Conservation (phyloP, 106 monocot species). For the Amphibolis antarctica region DNA sequence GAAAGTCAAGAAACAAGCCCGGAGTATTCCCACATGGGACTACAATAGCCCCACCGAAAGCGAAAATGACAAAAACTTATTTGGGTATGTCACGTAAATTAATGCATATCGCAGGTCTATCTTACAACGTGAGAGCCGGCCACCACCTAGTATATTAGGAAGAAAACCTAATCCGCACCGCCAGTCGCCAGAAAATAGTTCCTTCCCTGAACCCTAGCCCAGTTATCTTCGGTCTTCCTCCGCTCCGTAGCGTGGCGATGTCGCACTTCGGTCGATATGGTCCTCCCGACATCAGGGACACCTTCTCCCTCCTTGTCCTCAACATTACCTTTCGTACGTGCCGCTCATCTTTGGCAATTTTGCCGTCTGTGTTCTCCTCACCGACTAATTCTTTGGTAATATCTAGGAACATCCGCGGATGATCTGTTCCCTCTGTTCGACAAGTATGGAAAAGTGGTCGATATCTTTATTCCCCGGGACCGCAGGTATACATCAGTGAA, state of each 20-base stretch:
- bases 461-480: slow-evolving; percentile 86
- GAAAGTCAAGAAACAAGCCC: too few relatives aligned
- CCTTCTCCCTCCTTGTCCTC: slow-evolving; percentile 77
- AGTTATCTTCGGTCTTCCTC: background rate
- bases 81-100: background rate
- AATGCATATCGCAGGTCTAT: background rate
- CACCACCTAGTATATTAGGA: too few relatives aligned
- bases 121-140: background rate
- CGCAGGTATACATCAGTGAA: slow-evolving; percentile 35
- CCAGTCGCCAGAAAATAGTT: background rate
- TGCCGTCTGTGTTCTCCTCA: background rate
- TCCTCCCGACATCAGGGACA: slow-evolving; percentile 84
- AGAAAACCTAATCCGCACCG: background rate
- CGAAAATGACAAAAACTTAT: too few relatives aligned
- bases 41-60: too few relatives aligned
- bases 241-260: slow-evolving; percentile 16
- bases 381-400: background rate
- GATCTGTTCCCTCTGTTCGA: slow-evolving; percentile 75
- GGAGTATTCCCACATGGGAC: too few relatives aligned
- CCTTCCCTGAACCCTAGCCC: slow-evolving; percentile 10
- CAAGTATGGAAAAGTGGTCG: slow-evolving; percentile 83
- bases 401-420: slow-evolving; percentile 62
- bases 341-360: background rate
- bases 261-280: slow-evolving; percentile 92
- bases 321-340: slow-evolving; percentile 71